These are phyloP conservation scores for Aspergillus incahuasiensis DNA, from an alignment of 495 filamentous ascomycete species.

Conservation along the genomic window DNA sequence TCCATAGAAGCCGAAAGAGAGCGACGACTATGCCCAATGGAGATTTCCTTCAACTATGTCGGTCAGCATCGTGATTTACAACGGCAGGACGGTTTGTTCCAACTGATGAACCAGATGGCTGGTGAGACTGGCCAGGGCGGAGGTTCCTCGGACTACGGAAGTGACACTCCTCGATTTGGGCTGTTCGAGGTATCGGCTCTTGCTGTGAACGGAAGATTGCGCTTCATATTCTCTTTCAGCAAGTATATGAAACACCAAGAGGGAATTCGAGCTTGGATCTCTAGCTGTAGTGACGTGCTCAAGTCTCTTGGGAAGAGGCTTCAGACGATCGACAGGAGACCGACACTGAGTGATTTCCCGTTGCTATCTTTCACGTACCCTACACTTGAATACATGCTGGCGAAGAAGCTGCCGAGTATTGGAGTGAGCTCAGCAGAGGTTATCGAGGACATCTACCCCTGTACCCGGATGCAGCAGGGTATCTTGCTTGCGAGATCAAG, in stretches of 20 bases:
- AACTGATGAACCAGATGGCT: constrained; percentile 49
- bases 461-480: constrained; percentile 63
- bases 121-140: constrained; percentile 42
- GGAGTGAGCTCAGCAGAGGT: constrained; percentile 39
- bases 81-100: constrained; percentile 56
- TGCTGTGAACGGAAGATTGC: constrained; percentile 54
- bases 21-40: constrained; percentile 54
- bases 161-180: constrained; percentile 54
- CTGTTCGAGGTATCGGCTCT: constrained; percentile 62
- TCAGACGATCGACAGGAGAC: constrained; percentile 40
- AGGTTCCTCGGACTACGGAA: constrained; percentile 54
- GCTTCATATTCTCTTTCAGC: constrained; percentile 62
- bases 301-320: constrained; percentile 47
- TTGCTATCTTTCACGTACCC: constrained; percentile 58
- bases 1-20: constrained; percentile 36
- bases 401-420: constrained; percentile 41
- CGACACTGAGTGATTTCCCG: constrained; percentile 59
- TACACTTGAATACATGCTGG: constrained; percentile 46
- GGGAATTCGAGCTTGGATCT: constrained; percentile 55
- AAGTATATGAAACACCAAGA: constrained; percentile 54
- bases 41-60: constrained; percentile 68
- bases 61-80: constrained; percentile 61
- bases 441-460: constrained; percentile 63
- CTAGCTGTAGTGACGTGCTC: constrained; percentile 53
- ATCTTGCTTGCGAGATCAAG: constrained; percentile 58